phyloP scores from a whole-genome alignment of 257 asterid species.

The Fraxinus anomala region DNA sequence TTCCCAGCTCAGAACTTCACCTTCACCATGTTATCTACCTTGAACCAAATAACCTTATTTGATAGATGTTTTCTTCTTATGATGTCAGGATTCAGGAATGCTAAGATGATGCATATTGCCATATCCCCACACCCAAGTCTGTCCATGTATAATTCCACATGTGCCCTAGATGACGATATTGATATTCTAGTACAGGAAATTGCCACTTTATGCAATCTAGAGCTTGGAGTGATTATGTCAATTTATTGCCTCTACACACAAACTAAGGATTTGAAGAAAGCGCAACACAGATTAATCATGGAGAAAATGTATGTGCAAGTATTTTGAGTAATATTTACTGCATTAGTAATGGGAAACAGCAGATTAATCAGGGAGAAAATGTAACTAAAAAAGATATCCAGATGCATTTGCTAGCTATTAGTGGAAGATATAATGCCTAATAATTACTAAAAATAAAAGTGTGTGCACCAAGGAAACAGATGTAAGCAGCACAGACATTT shows the following conservation, averaged over 20 bases:
- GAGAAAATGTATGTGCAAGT: neutral
- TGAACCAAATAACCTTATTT: neutral
- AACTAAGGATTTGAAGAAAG: neutral
- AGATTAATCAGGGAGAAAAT: neutral
- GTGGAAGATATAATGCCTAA: conserved; percentile 8
- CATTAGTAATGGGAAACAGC: neutral
- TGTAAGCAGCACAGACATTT: conserved; percentile 2
- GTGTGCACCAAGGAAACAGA: conserved; percentile 1
- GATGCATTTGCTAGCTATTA: neutral
- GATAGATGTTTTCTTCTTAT: neutral
- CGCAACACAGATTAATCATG: neutral
- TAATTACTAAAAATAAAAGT: neutral
- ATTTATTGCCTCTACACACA: neutral
- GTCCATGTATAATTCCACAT: neutral
- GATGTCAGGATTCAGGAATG: neutral
- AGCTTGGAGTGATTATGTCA: neutral
- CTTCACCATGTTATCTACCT: neutral
- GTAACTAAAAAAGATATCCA: neutral
- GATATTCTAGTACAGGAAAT: neutral
- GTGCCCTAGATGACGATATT: neutral
- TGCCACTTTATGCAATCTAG: neutral
- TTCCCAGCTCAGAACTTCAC: neutral
- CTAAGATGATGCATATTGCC: neutral
- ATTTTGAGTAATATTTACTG: neutral
- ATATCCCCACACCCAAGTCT: neutral